Conservation (phyloP, 768 basidiomycete species). For the Phylloporus arenicola region DNA sequence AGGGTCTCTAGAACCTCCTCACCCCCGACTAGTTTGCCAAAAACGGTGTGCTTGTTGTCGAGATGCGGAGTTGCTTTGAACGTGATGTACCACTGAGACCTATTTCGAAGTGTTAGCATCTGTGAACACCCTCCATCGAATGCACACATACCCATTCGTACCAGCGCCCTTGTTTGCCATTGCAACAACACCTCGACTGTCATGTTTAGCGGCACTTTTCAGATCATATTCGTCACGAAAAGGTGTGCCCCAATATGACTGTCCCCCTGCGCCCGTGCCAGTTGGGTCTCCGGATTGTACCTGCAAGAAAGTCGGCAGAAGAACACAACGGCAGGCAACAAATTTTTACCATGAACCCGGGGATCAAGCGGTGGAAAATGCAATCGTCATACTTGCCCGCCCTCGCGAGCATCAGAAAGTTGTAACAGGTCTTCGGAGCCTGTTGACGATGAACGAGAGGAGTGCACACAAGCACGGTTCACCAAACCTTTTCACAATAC, state of each 20-base stretch:
- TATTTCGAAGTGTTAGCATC: slow-evolving; percentile 24
- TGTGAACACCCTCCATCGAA: neutral
- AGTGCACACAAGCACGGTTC: neutral
- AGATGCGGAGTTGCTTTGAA: slow-evolving; percentile 81
- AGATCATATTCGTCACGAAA: slow-evolving; percentile 92
- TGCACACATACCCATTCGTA: slow-evolving; percentile 65
- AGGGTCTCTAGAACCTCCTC: slow-evolving; percentile 83
- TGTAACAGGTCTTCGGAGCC: slow-evolving; percentile 99
- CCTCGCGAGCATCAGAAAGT: slow-evolving; percentile 91
- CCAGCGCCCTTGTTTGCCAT: slow-evolving; percentile 96
- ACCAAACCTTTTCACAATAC: slow-evolving; percentile 76
- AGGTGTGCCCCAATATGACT: slow-evolving; percentile 91
- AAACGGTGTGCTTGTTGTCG: slow-evolving; percentile 93
- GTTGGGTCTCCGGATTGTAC: slow-evolving; percentile 98
- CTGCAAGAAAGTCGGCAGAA: slow-evolving; percentile 35
- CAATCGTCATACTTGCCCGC: slow-evolving; percentile 87
- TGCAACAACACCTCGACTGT: slow-evolving; percentile 75
- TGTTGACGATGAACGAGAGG: slow-evolving; percentile 25
- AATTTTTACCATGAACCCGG: slow-evolving; percentile 82
- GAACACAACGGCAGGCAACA: neutral
- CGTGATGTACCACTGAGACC: slow-evolving; percentile 92
- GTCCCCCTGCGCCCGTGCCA: slow-evolving; percentile 90
- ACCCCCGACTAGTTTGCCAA: slow-evolving; percentile 95
- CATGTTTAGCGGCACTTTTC: slow-evolving; percentile 85
- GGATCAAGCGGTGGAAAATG: slow-evolving; percentile 88